Evolutionary conservation across 768 basidiomycete species (phyloP).

Genomic region (Daedalea quercina): DNA sequence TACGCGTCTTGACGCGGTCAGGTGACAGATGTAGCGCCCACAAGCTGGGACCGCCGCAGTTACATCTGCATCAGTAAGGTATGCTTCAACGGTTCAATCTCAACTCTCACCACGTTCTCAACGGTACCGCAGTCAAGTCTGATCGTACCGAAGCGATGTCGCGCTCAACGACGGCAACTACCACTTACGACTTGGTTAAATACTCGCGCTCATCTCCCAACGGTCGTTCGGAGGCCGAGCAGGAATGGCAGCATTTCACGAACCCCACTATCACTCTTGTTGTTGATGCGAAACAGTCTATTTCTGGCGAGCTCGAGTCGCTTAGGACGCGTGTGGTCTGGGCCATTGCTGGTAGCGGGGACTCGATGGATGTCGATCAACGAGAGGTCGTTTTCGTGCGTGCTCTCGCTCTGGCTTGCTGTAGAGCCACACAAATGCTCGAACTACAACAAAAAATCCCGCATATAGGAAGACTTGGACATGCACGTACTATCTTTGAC

Average conservation of each 20-base stretch:
- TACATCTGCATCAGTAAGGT: too few species aligned
- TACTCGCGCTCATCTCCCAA: constrained; percentile 62
- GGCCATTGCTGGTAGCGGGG: constrained; percentile 38
- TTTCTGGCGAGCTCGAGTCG: constrained; percentile 46
- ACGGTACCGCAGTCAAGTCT: too few species aligned
- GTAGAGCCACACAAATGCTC: constrained; percentile 3
- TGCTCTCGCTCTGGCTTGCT: constrained; percentile 5
- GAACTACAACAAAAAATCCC: not conserved
- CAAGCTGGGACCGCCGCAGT: not conserved
- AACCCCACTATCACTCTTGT: constrained; percentile 61
- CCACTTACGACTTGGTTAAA: constrained; percentile 50
- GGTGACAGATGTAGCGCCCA: not conserved
- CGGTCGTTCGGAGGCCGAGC: constrained; percentile 16
- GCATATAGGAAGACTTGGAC: constrained; percentile 68
- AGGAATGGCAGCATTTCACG: constrained; percentile 75
- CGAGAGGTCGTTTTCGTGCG: constrained; percentile 65
- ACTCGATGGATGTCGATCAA: constrained; percentile 34
- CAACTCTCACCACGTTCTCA: too few species aligned
- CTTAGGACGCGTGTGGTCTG: constrained; percentile 61
- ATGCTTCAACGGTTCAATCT: too few species aligned
- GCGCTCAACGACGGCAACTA: constrained; percentile 52
- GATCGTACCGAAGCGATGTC: too few species aligned
- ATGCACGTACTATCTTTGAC: constrained; percentile 53
- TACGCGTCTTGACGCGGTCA: not conserved
- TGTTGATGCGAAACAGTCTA: constrained; percentile 49